These are phyloP conservation scores for Rhazya stricta DNA, from an alignment of 257 asterid species.

Conservation along the genomic window DNA sequence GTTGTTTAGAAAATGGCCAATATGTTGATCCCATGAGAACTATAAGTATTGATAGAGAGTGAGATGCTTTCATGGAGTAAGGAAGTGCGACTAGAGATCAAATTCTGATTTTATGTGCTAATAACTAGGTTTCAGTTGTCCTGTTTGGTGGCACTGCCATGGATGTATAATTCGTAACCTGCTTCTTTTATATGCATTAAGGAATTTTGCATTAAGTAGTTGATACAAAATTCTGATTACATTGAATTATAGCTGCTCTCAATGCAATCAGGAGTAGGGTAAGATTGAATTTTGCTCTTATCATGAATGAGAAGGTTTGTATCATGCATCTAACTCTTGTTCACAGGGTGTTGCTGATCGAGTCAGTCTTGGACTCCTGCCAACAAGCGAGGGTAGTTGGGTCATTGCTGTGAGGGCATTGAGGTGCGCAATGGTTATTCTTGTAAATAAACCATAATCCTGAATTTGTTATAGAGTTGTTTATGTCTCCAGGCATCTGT, in stretches of 20 bases:
- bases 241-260: background rate
- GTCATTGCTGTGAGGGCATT: slow-evolving; percentile 76
- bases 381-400: slow-evolving; percentile 94
- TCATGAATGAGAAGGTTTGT: background rate
- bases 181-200: background rate
- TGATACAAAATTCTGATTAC: background rate
- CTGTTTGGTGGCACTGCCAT: background rate
- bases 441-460: background rate
- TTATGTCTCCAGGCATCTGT: no score
- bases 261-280: background rate
- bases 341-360: slow-evolving; percentile 90
- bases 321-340: slow-evolving; percentile 2
- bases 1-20: background rate
- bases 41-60: background rate
- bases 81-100: background rate
- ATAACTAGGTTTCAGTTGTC: background rate
- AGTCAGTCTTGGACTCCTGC: slow-evolving; percentile 91
- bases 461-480: background rate
- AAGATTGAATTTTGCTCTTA: no score
- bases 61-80: background rate
- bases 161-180: background rate
- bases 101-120: background rate
- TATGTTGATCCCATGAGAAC: background rate
- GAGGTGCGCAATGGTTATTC: slow-evolving; percentile 37
- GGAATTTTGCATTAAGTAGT: background rate